These are phyloP conservation scores for Penicillium carneum DNA, from an alignment of 2,329 filamentous ascomycete genomes.

Conservation along the genomic window DNA sequence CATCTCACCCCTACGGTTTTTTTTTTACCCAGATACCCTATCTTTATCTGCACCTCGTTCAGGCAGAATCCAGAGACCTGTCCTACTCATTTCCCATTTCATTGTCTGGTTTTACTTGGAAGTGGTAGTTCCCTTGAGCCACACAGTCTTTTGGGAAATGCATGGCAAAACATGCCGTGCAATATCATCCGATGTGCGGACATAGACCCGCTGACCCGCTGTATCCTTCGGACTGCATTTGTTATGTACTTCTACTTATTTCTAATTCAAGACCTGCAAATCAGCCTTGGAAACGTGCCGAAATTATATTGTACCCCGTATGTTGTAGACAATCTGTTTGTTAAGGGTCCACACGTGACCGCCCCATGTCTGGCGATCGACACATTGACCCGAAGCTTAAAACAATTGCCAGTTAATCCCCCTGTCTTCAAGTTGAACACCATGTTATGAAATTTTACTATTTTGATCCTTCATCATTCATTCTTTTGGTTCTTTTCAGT, in stretches of 20 bases:
- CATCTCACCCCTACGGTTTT: slow-evolving; percentile 10
- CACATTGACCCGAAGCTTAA: slow-evolving; percentile 21
- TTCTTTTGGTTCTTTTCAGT: slow-evolving; percentile 8
- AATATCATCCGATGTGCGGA: neutral
- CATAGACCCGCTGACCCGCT: neutral
- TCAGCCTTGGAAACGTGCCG: neutral
- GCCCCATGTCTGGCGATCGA: slow-evolving; percentile 13
- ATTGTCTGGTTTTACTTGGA: slow-evolving; percentile 9
- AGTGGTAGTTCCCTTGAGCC: neutral
- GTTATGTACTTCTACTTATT: slow-evolving; percentile 30
- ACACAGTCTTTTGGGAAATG: neutral
- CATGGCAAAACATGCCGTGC: slow-evolving; percentile 9
- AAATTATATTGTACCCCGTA: neutral
- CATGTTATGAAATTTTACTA: slow-evolving; percentile 14
- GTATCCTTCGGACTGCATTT: slow-evolving; percentile 1
- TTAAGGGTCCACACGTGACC: slow-evolving; percentile 13
- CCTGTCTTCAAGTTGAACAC: slow-evolving; percentile 15
- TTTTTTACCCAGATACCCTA: slow-evolving; percentile 17
- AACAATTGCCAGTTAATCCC: slow-evolving; percentile 16
- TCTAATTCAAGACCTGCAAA: slow-evolving; percentile 19
- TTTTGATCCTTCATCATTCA: slow-evolving; percentile 1
- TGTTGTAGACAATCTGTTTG: neutral
- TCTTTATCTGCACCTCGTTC: neutral
- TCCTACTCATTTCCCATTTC: neutral
- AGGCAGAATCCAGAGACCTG: neutral